Evolutionary conservation across 768 basidiomycete genomes (phyloP).

Genomic region (Serpula lacrymans): DNA sequence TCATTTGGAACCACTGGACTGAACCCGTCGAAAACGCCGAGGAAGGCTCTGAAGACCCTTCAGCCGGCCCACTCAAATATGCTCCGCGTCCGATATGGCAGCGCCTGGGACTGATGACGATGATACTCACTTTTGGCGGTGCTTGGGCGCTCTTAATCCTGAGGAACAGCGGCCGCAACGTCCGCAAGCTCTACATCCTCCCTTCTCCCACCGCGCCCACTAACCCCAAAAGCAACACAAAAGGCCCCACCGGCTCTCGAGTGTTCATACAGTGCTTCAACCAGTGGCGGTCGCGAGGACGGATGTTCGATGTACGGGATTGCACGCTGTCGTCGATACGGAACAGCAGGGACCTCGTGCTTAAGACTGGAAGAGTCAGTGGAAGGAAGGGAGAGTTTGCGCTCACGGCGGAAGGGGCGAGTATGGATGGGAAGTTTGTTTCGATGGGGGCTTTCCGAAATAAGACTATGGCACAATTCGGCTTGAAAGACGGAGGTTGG

Average conservation of each 20-base stretch:
- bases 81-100: conserved; percentile 29
- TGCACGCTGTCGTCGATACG: conserved; percentile 2
- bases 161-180: conserved; percentile 22
- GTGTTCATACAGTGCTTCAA: conserved; percentile 10
- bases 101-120: conserved; percentile 21
- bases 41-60: background rate
- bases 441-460: too few relatives aligned
- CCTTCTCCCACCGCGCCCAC: too few relatives aligned
- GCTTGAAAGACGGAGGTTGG: too few relatives aligned
- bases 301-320: conserved; percentile 2
- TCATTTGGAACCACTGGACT: conserved; percentile 1
- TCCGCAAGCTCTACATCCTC: conserved; percentile 29
- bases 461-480: too few relatives aligned
- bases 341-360: conserved; percentile 1
- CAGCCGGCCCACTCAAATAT: background rate
- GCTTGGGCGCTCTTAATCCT: conserved; percentile 24
- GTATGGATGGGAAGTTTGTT: conserved; percentile 20
- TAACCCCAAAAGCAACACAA: too few relatives aligned
- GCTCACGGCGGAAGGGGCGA: conserved; percentile 18
- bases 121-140: conserved; percentile 27
- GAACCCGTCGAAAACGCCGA: background rate
- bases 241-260: background rate
- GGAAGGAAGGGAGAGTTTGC: background rate
- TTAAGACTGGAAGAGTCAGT: background rate
- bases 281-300: conserved; percentile 10